phyloP scores from a whole-genome alignment of 129 eudicot genomes.

The Escallonia herrerae region DNA sequence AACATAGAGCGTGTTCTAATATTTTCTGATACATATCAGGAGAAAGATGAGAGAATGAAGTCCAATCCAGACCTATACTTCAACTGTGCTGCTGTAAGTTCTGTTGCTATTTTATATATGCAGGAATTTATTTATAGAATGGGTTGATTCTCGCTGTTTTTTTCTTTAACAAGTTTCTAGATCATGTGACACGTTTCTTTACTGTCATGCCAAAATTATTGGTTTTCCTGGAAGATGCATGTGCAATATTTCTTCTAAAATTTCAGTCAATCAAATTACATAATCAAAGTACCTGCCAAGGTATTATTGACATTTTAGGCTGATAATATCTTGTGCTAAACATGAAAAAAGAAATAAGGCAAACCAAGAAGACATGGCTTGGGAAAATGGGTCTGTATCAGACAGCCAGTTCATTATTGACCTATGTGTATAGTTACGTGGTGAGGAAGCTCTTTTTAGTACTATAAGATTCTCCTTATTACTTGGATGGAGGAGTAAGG shows the following conservation, averaged over 20 bases:
- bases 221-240: neutral
- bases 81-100: slow-evolving; percentile 79
- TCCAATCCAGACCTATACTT: slow-evolving; percentile 82
- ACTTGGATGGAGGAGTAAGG: too few species aligned
- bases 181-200: neutral
- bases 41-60: slow-evolving; percentile 87
- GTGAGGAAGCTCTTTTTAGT: too few species aligned
- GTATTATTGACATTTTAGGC: neutral
- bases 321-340: neutral
- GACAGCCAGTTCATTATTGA: too few species aligned
- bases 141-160: neutral
- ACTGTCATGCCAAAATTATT: too few species aligned
- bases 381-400: too few species aligned
- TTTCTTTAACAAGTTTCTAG: neutral
- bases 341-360: neutral
- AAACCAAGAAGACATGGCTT: neutral
- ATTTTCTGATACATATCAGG: slow-evolving; percentile 41
- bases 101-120: neutral
- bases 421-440: too few species aligned
- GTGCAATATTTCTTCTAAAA: neutral
- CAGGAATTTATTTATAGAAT: neutral
- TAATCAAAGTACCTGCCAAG: neutral
- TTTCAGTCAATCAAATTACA: neutral
- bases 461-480: too few species aligned
- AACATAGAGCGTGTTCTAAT: slow-evolving; percentile 9